phyloP scores from a whole-genome alignment of 352 stramenopile genomes.

The Phytophthora pini region DNA sequence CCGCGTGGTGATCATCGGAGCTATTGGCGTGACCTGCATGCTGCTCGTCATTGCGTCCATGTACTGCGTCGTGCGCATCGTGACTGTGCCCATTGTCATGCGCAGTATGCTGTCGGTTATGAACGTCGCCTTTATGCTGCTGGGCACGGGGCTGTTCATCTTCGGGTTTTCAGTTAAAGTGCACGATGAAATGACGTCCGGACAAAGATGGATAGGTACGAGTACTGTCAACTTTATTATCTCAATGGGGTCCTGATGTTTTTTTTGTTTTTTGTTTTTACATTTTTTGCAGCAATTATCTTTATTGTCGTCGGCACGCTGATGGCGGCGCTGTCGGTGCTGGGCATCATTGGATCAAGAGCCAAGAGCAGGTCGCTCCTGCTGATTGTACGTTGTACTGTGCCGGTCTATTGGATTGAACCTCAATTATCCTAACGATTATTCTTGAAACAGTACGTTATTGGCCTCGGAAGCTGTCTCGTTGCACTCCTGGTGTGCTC shows the following conservation, averaged over 20 bases:
- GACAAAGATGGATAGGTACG: slow-evolving; percentile 80
- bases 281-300: slow-evolving; percentile 49
- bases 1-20: slow-evolving; percentile 56
- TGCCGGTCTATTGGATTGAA: neutral
- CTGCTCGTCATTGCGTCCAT: slow-evolving; percentile 60
- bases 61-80: slow-evolving; percentile 85
- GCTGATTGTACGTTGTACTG: slow-evolving; percentile 63
- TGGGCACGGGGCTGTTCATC: slow-evolving; percentile 63
- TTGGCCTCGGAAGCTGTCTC: slow-evolving; percentile 70
- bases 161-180: slow-evolving; percentile 66
- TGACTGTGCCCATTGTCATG: slow-evolving; percentile 89
- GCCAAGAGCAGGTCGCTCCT: slow-evolving; percentile 81
- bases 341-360: slow-evolving; percentile 72
- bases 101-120: slow-evolving; percentile 82
- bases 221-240: neutral
- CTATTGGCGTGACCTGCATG: slow-evolving; percentile 53
- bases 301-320: slow-evolving; percentile 78
- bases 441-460: slow-evolving; percentile 57
- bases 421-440: too few relatives aligned
- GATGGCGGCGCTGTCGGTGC: slow-evolving; percentile 64
- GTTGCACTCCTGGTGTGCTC: slow-evolving; percentile 68
- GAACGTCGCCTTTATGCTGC: slow-evolving; percentile 72
- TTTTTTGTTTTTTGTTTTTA: too few relatives aligned
- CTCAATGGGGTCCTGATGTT: neutral
- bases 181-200: slow-evolving; percentile 69